These are phyloP conservation scores for Daedaleopsis nitida DNA, from an alignment of 768 basidiomycete species.

Conservation along the genomic window DNA sequence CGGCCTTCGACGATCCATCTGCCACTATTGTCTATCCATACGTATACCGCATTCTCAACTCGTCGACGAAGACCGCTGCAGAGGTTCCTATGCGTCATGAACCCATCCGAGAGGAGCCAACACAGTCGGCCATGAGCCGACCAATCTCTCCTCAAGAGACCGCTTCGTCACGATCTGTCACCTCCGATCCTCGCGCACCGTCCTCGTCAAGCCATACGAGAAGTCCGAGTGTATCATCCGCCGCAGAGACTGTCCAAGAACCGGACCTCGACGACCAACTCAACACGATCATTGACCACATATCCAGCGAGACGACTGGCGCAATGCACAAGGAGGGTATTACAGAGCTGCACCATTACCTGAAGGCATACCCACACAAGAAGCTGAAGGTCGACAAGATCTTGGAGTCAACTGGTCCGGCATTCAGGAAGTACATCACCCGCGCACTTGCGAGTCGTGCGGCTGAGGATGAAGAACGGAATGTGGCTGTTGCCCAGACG, in stretches of 20 bases:
- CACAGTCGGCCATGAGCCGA: conserved; percentile 65
- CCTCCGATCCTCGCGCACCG: conserved; percentile 45
- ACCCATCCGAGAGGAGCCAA: conserved; percentile 37
- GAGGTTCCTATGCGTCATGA: conserved; percentile 36
- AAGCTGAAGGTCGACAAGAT: conserved; percentile 81
- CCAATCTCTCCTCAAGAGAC: conserved; percentile 75
- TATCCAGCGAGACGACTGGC: conserved; percentile 86
- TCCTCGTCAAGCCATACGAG: conserved; percentile 65
- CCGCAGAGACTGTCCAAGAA: conserved; percentile 64
- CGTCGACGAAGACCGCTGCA: conserved; percentile 49
- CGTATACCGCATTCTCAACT: conserved; percentile 88
- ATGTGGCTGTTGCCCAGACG: conserved; percentile 80
- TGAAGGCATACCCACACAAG: conserved; percentile 89
- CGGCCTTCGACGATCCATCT: conserved; percentile 93
- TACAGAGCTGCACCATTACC: conserved; percentile 90
- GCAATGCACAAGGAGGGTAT: conserved; percentile 93
- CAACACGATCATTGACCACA: conserved; percentile 80
- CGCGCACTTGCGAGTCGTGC: conserved; percentile 85
- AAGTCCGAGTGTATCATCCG: conserved; percentile 69
- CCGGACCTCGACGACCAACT: conserved; percentile 87
- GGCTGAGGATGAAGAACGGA: conserved; percentile 82
- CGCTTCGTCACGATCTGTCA: conserved; percentile 41
- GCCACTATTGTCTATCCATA: conserved; percentile 97
- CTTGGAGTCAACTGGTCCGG: conserved; percentile 84
- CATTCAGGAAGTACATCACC: conserved; percentile 90